phyloP scores from a whole-genome alignment of 2,329 filamentous ascomycete genomes.

The Aspergillus persii region DNA sequence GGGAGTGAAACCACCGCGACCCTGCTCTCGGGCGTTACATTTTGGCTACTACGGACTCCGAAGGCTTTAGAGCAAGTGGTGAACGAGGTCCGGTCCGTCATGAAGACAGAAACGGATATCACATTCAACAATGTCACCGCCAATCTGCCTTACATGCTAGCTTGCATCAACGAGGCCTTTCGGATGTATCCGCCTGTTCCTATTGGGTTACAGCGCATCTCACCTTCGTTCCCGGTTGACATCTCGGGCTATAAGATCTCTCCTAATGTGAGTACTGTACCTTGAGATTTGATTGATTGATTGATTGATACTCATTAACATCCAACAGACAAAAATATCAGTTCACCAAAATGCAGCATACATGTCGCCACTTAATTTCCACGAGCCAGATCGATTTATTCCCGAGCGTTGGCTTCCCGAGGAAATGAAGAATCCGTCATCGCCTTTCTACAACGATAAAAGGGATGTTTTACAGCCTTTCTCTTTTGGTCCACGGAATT shows the following conservation, averaged over 20 bases:
- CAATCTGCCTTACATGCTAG: slow-evolving; percentile 38
- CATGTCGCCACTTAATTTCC: slow-evolving; percentile 45
- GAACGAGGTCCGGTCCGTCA: slow-evolving; percentile 39
- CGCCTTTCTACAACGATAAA: slow-evolving; percentile 42
- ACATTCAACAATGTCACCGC: slow-evolving; percentile 23
- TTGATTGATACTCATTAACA: background rate
- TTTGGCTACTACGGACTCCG: slow-evolving; percentile 39
- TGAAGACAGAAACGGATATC: slow-evolving; percentile 25
- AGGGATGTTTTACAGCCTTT: slow-evolving; percentile 50
- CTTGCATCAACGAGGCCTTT: slow-evolving; percentile 42
- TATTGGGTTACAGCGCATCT: slow-evolving; percentile 13
- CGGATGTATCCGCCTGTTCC: slow-evolving; percentile 38
- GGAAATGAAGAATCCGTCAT: slow-evolving; percentile 9
- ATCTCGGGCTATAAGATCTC: slow-evolving; percentile 11
- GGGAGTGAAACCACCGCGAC: slow-evolving; percentile 48
- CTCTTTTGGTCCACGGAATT: slow-evolving; percentile 48
- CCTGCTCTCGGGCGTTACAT: slow-evolving; percentile 42
- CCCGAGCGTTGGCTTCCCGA: slow-evolving; percentile 49
- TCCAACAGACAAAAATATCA: slow-evolving; percentile 39
- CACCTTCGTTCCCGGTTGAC: background rate
- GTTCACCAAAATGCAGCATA: slow-evolving; percentile 47
- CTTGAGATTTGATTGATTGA: too few species aligned
- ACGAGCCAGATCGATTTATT: slow-evolving; percentile 42
- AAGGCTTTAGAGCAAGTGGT: slow-evolving; percentile 29
- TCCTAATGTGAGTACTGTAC: background rate